Percentiles rank a stretch among this genome's conserved stretches.
Evolutionary conservation across 2,329 filamentous ascomycete genomes (phyloP).

Genomic region (Diplocarpon mali): DNA sequence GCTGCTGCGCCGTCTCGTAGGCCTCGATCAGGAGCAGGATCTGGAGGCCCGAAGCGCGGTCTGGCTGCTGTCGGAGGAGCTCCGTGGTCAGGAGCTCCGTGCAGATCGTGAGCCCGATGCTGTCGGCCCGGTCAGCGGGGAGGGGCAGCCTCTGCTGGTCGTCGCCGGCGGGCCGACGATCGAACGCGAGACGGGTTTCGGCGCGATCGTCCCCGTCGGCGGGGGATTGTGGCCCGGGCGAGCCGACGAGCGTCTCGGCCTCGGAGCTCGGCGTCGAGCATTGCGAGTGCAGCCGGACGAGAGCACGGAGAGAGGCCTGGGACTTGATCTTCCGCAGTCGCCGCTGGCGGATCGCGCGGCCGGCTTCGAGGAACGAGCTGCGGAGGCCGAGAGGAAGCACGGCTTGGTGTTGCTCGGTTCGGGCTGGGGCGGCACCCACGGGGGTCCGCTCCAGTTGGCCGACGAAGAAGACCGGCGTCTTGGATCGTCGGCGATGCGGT

Average conservation of each 20-base stretch:
- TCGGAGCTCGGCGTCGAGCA: conserved; percentile 6
- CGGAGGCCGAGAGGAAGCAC: conserved; percentile 10
- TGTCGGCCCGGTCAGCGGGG: conserved; percentile 8
- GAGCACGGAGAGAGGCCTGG: conserved; percentile 21
- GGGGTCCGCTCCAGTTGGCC: conserved; percentile 21
- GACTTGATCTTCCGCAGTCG: conserved; percentile 23
- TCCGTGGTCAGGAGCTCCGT: conserved; percentile 22
- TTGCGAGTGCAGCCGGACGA: conserved; percentile 14
- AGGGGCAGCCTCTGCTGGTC: neutral
- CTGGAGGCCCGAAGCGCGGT: conserved; percentile 21
- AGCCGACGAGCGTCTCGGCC: conserved; percentile 18
- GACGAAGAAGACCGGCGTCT: conserved; percentile 23
- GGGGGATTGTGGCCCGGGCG: conserved; percentile 8
- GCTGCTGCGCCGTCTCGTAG: conserved; percentile 21
- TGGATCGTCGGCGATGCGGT: conserved; percentile 12
- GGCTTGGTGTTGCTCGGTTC: conserved; percentile 18
- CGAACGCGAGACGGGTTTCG: neutral
- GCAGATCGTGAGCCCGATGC: conserved; percentile 23
- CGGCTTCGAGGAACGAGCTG: conserved; percentile 2
- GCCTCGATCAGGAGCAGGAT: conserved; percentile 26
- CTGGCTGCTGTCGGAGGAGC: conserved; percentile 14
- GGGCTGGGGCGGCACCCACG: conserved; percentile 6
- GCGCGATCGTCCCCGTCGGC: neutral
- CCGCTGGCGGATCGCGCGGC: conserved; percentile 3
- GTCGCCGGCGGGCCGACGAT: neutral